phyloP scores from a whole-genome alignment of 2,329 filamentous ascomycete genomes.

The Orbilia brochopaga region DNA sequence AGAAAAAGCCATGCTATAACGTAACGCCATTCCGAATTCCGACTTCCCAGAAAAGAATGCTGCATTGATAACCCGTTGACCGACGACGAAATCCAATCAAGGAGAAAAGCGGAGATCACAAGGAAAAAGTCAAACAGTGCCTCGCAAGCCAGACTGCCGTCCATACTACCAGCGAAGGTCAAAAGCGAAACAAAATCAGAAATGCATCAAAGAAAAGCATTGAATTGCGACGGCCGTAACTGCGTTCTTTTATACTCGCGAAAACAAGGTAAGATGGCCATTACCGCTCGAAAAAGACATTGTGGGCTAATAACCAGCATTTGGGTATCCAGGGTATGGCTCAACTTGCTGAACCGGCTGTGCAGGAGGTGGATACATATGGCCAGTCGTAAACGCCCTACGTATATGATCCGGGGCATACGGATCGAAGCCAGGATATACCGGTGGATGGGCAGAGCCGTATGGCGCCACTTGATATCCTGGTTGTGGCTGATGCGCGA shows the following conservation, averaged over 20 bases:
- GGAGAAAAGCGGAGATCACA: neutral
- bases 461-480: neutral
- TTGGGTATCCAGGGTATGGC: neutral
- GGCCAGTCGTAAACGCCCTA: neutral
- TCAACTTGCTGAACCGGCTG: neutral
- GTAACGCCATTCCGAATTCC: neutral
- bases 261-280: neutral
- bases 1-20: neutral
- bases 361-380: neutral
- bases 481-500: neutral
- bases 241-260: neutral
- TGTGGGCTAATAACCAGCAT: neutral
- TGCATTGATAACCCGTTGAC: neutral
- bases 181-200: neutral
- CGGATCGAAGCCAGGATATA: neutral
- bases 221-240: neutral
- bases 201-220: neutral
- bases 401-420: neutral
- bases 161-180: neutral
- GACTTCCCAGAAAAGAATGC: neutral
- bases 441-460: neutral
- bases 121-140: neutral
- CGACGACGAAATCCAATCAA: neutral
- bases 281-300: neutral
- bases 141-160: slow-evolving; percentile 1